phyloP scores from a whole-genome alignment of 2,329 filamentous ascomycete species.

The Trichoderma sp. region DNA sequence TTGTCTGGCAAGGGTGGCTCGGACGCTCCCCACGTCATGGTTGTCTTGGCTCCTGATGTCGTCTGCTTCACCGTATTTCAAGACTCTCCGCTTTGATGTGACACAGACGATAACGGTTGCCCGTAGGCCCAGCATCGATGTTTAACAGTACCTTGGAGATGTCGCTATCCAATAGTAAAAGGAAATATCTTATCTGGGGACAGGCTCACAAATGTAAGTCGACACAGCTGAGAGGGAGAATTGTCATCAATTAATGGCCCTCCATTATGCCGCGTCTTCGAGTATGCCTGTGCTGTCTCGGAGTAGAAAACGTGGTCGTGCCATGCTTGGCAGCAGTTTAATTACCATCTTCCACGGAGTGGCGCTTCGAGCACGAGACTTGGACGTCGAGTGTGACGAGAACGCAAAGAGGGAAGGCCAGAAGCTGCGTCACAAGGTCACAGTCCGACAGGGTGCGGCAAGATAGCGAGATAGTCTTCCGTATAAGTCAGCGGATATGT shows the following conservation, averaged over 20 bases:
- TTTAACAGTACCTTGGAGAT: background rate
- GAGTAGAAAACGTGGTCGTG: slow-evolving; percentile 15
- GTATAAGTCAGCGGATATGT: background rate
- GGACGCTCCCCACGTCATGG: slow-evolving; percentile 7
- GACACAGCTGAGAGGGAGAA: background rate
- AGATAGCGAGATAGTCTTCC: slow-evolving; percentile 12
- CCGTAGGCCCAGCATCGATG: background rate
- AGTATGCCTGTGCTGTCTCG: background rate
- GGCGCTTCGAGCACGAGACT: background rate
- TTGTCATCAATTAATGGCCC: background rate
- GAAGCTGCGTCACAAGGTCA: slow-evolving; percentile 14
- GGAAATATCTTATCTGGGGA: background rate
- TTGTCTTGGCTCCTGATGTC: background rate
- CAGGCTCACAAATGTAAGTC: background rate
- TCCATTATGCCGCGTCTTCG: background rate
- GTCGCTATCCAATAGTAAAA: background rate
- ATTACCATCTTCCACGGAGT: background rate
- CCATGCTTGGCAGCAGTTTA: background rate
- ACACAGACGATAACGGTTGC: slow-evolving; percentile 6
- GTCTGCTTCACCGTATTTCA: slow-evolving; percentile 16
- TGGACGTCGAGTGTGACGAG: slow-evolving; percentile 12
- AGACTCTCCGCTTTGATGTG: slow-evolving; percentile 21
- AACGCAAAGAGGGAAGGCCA: background rate
- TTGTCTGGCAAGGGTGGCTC: slow-evolving; percentile 15
- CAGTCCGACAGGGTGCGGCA: slow-evolving; percentile 20